These are phyloP conservation scores for Crassisporium funariophilum DNA, from an alignment of 768 basidiomycete species.

Conservation along the genomic window DNA sequence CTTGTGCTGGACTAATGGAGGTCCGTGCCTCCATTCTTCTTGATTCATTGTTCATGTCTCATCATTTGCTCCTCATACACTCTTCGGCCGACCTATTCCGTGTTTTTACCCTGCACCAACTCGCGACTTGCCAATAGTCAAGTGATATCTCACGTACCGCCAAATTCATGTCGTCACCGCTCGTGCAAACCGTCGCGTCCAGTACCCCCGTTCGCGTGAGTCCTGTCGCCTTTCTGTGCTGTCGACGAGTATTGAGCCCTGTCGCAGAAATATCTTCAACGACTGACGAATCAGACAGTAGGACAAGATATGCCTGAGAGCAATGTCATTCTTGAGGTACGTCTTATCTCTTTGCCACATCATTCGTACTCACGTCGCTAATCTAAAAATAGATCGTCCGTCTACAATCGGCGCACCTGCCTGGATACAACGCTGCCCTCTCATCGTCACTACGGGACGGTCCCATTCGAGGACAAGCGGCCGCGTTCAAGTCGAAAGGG, in stretches of 20 bases:
- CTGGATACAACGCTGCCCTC: slow-evolving; percentile 75
- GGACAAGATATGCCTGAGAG: slow-evolving; percentile 14
- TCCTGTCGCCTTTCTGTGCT: slow-evolving; percentile 5
- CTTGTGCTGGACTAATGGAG: slow-evolving; percentile 71
- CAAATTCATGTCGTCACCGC: slow-evolving; percentile 76
- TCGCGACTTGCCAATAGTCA: slow-evolving; percentile 37
- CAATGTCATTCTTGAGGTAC: slow-evolving; percentile 48
- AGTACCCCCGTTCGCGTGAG: slow-evolving; percentile 63
- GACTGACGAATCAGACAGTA: slow-evolving; percentile 40
- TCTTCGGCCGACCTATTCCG: not conserved
- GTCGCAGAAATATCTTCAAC: slow-evolving; percentile 52
- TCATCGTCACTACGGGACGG: slow-evolving; percentile 76
- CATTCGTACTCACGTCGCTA: not conserved
- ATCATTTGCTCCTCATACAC: slow-evolving; percentile 6
- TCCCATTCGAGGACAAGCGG: slow-evolving; percentile 62
- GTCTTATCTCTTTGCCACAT: slow-evolving; percentile 1
- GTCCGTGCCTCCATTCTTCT: slow-evolving; percentile 31
- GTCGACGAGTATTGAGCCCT: slow-evolving; percentile 1
- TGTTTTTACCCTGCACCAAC: not conserved
- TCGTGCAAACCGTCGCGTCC: slow-evolving; percentile 68
- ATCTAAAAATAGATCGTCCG: slow-evolving; percentile 63
- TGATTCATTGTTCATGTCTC: not conserved
- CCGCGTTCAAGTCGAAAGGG: slow-evolving; percentile 53
- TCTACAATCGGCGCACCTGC: slow-evolving; percentile 76
- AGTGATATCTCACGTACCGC: slow-evolving; percentile 71